Percentiles rank a stretch among this genome's conserved stretches.
phyloP scores from a whole-genome alignment of 192 early-diverging fungal species.

The Linnemannia zychae region DNA sequence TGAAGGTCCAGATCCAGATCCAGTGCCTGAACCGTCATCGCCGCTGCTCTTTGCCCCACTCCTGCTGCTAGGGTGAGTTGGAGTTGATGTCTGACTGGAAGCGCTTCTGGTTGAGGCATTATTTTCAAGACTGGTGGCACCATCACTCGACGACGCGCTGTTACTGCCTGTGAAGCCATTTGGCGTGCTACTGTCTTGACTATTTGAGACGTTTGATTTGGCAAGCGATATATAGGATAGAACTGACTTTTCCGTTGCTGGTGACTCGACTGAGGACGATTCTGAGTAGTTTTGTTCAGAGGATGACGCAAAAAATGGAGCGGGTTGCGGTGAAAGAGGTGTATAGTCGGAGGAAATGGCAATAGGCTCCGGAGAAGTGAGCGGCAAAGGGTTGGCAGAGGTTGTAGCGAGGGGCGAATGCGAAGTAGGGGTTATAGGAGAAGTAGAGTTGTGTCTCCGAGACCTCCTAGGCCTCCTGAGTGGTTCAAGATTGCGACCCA shows the following conservation, averaged over 20 bases:
- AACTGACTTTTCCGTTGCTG: neutral
- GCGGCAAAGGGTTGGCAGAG: neutral
- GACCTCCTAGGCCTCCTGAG: neutral
- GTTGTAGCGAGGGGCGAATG: too few species aligned
- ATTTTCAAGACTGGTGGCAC: neutral
- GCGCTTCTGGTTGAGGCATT: neutral
- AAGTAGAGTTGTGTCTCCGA: neutral
- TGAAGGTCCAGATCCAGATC: neutral
- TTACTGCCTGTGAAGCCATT: neutral
- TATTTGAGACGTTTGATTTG: neutral
- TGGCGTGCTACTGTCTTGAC: neutral
- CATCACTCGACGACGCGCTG: neutral
- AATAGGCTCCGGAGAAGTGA: neutral
- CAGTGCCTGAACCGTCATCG: neutral
- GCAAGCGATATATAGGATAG: neutral
- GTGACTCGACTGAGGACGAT: neutral
- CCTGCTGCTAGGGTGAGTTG: neutral
- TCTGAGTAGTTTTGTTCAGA: neutral
- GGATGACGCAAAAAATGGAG: neutral
- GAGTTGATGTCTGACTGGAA: neutral
- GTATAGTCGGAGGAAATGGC: slow-evolving; percentile 2
- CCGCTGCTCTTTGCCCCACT: neutral
- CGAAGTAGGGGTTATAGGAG: neutral
- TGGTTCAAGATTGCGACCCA: neutral
- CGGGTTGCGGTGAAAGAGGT: slow-evolving; percentile 3